phyloP scores from a whole-genome alignment of 2,329 filamentous ascomycete genomes.

The Fusarium verrucosum region DNA sequence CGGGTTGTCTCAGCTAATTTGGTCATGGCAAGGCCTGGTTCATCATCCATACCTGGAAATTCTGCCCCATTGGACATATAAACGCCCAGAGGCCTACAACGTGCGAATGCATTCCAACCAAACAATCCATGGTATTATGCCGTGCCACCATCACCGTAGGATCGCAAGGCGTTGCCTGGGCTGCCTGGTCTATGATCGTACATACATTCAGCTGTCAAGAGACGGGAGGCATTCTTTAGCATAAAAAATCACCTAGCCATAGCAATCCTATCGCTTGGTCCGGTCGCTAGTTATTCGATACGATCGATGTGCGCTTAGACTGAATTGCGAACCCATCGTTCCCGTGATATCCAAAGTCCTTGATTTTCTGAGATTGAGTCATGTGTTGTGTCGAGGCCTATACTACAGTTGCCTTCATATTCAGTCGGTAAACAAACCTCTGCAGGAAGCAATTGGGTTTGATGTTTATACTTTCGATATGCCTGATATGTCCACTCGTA shows the following conservation, averaged over 20 bases:
- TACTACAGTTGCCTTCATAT: not conserved
- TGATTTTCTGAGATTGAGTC: not conserved
- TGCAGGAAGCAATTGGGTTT: not conserved
- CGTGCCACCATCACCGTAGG: not conserved
- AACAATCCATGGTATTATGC: conserved; percentile 1
- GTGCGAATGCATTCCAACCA: conserved; percentile 24
- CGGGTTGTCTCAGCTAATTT: conserved; percentile 25
- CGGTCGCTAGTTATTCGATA: not conserved
- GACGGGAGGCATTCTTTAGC: conserved; percentile 20
- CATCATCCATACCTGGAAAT: conserved; percentile 19
- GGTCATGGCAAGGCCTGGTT: not conserved
- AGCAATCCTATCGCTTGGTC: not conserved
- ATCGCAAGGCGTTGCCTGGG: conserved; percentile 25
- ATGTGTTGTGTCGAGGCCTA: not conserved
- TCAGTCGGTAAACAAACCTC: conserved; percentile 1
- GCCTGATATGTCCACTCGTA: not conserved
- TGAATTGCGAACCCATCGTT: not conserved
- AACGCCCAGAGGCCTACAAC: conserved; percentile 12
- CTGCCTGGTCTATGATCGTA: conserved; percentile 18
- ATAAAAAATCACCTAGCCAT: not conserved
- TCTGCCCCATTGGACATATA: conserved; percentile 9
- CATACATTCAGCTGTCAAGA: conserved; percentile 6
- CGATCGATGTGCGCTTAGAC: not conserved
- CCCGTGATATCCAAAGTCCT: not conserved
- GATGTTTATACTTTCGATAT: not conserved